Evolutionary conservation across 192 early-diverging fungal species (phyloP), one percentile per base, ranked within the genome.

Genomic region (Coemansia sp.): DNA sequence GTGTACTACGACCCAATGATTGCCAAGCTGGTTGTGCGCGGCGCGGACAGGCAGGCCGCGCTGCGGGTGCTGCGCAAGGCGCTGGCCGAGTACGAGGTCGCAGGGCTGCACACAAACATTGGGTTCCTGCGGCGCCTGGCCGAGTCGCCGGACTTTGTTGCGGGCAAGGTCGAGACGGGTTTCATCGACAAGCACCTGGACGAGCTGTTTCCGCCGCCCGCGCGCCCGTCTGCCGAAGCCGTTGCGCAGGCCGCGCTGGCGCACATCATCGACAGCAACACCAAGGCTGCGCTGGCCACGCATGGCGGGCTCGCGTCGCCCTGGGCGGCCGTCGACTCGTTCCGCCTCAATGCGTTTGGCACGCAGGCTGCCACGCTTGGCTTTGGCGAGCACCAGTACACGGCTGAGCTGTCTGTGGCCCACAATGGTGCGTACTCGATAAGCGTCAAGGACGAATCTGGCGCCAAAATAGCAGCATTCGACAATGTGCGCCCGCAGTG

Each of bases 1-100:
- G 92, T 98, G 2, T 83, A 94, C 71, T 98, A 98, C 63, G 95
- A 94, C 60, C 92, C 92, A 48, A 94, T 93, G 92, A 95, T 98
- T 22, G 90, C 92, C 38, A 98, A 98, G 77, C 81, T 98, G 50
- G 86, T 98, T 53, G 93, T 95, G 25, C 83, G 82, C 22, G 93
- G 91, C 27, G 67, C 81, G 29, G 84, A 95, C 81, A 85, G 95
- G 46, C 81, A 79, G 16, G 92, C 89, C 28, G 95, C 95, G 2
- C 73, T 98, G 55, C 82, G 91, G 6, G 81, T 85, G 18, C 79
- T 98, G 54, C 71, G 88, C 30, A 88, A 85, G 61, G 91, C 95
- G 1, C 80, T 98, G 52, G 86, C 80, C 24, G 86, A 93, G 58
- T 95, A 95, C 68, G 85, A 95, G 70, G 87, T 97, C 27, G 93